Base-by-base conservation (phyloP, 225 moss, liverwort and hornwort genomes). In the Pleurozium schreberi region DNA sequence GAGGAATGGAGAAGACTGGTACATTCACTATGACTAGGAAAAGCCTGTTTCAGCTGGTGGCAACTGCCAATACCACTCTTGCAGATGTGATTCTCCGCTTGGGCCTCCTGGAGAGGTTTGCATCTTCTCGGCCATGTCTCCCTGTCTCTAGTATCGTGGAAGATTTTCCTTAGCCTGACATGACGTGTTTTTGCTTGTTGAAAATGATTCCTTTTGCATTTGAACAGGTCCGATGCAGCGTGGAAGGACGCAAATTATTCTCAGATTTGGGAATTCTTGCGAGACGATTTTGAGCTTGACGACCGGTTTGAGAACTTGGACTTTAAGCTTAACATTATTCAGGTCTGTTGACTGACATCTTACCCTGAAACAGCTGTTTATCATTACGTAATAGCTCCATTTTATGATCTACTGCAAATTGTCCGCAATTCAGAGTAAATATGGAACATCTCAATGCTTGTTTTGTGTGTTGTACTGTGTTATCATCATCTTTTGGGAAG, bases 161-260 rank as follows among this genome's bases (percentile, higher is more conserved):
- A 55, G 68, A 63, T 47, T 78, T 69, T 34, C 27, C 26, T 55
- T 68, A 61, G 67, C 52, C 80, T 80, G 14, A 42, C 70, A 34
- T 34, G 33, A 52, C 59, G 81, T 66, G 68, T 61, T 55, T 81
- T 88, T 47, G 18, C 73, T 58, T 73, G 40, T 65, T 86, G 59
- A 75, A 80, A 77, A 47, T 68, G 45, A 78, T 63, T 84, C 25
- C n/a, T 78, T 49, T 84, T 49, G 84, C 88, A 76, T 77, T 84
- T 59, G 55, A 66, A 80, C 93, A 98, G 97, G 90, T 98, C 96
- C 77, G 98, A 98, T 92, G 96, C 97, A 36, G 98, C 97, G 45
- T 98, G 98, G 97, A 98, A 98, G 87, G 97, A 97, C 91, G 98
- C 97, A 86, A 98, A 98, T 80, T 98, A 98, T 86, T 92, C 98